Evolutionary conservation across 192 early-diverging fungal species (phyloP).

Genomic region (Chytriomyces confervae): DNA sequence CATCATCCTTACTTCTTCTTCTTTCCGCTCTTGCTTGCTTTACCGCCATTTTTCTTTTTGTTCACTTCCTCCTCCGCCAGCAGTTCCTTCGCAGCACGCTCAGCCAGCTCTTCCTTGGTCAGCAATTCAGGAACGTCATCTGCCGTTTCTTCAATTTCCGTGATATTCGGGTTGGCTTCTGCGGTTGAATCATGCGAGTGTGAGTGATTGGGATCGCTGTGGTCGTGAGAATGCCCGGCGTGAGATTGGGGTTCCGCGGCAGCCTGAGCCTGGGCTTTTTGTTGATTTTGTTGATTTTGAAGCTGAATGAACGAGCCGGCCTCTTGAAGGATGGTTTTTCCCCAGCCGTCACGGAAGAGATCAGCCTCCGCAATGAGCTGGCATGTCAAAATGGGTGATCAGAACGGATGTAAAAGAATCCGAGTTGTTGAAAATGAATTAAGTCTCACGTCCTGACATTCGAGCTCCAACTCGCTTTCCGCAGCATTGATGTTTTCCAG

Average conservation of each 20-base stretch:
- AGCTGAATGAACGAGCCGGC: constrained; percentile 79
- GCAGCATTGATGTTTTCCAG: constrained; percentile 75
- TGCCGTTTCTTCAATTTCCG: constrained; percentile 30
- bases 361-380: constrained; percentile 81
- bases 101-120: constrained; percentile 43
- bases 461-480: constrained; percentile 78
- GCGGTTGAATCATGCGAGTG: background rate
- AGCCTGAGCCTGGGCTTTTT: constrained; percentile 17
- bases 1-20: background rate
- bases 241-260: constrained; percentile 12
- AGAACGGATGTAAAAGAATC: no score
- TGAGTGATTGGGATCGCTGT: constrained; percentile 12
- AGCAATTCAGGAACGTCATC: constrained; percentile 39
- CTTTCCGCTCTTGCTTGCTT: constrained; percentile 39
- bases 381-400: no score
- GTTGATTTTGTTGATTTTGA: constrained; percentile 52
- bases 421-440: background rate
- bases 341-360: constrained; percentile 78
- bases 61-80: constrained; percentile 27
- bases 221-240: constrained; percentile 11
- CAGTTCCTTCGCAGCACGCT: constrained; percentile 30
- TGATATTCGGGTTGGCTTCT: constrained; percentile 27
- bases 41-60: constrained; percentile 15
- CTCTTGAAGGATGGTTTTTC: constrained; percentile 80
- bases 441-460: constrained; percentile 69